phyloP scores from a whole-genome alignment of 1,284 basidiomycete species.

The Entoloma clypeatum region DNA sequence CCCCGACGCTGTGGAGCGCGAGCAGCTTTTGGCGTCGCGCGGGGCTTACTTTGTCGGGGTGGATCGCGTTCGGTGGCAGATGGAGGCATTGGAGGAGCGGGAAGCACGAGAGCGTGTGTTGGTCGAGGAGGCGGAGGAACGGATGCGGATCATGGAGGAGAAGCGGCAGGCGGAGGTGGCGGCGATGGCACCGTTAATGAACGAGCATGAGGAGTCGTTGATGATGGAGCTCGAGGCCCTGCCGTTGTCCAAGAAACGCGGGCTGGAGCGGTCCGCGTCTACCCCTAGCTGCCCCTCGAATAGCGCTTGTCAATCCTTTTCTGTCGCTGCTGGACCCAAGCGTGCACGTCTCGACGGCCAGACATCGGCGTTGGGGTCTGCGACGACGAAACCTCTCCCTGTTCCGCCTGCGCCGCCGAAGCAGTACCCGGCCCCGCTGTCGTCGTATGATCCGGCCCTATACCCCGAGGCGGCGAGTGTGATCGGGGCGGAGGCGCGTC shows the following conservation, averaged over 20 bases:
- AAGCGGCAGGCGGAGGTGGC: conserved; percentile 1
- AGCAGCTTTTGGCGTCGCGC: neutral
- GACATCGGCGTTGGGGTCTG: neutral
- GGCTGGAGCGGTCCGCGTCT: conserved; percentile 13
- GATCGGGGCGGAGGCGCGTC: conserved; percentile 20
- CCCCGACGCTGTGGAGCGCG: conserved; percentile 11
- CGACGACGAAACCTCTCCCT: conserved; percentile 7
- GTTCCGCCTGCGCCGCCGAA: conserved; percentile 15
- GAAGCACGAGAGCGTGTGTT: conserved; percentile 15
- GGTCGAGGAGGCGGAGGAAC: conserved; percentile 13
- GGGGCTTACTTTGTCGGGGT: conserved; percentile 5
- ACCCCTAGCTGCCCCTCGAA: conserved; percentile 4
- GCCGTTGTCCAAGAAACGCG: conserved; percentile 12
- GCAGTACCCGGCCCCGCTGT: conserved; percentile 34
- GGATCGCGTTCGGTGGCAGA: conserved; percentile 8
- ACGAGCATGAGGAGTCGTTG: neutral
- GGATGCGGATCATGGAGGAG: conserved; percentile 11
- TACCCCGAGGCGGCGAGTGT: conserved; percentile 32
- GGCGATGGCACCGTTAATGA: conserved; percentile 1
- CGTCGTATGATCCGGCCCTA: conserved; percentile 29
- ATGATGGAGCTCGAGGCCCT: neutral
- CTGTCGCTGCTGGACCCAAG: conserved; percentile 15
- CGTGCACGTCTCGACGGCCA: conserved; percentile 13
- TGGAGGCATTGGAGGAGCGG: conserved; percentile 12
- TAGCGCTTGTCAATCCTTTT: too few species aligned